Percentiles rank a stretch among this genome's conserved stretches.
Conservation (phyloP, 768 basidiomycete species). For the Lactifluus volemus region DNA sequence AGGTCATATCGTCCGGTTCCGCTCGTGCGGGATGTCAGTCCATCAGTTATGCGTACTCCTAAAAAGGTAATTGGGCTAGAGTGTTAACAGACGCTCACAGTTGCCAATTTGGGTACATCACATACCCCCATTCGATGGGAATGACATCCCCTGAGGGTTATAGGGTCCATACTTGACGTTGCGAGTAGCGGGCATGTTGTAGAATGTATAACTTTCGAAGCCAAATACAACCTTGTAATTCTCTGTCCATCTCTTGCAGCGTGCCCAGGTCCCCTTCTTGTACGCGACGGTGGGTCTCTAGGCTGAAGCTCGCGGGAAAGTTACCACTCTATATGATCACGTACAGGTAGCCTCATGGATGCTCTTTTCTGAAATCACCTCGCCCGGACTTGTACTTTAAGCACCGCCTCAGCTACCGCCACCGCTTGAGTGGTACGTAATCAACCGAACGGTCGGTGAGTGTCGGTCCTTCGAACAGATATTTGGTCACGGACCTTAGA, state of each 20-base stretch:
- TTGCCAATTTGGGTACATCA: neutral
- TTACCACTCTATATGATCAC: neutral
- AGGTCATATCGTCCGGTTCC: conserved; percentile 3
- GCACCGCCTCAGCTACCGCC: neutral
- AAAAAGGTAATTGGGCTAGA: neutral
- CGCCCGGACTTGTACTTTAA: neutral
- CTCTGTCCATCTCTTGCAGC: neutral
- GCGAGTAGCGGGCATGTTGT: conserved; percentile 2
- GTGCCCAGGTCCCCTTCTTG: neutral
- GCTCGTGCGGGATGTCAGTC: neutral
- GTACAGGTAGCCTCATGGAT: neutral
- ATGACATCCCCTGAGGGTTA: neutral
- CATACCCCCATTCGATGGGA: neutral
- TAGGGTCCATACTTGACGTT: neutral
- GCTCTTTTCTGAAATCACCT: neutral
- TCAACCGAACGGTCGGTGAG: neutral
- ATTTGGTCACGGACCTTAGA: neutral
- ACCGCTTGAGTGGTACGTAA: neutral
- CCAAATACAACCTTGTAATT: neutral
- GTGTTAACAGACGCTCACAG: conserved; percentile 4
- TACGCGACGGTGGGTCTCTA: neutral
- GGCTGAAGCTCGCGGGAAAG: neutral
- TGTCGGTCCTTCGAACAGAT: neutral
- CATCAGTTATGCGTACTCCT: neutral
- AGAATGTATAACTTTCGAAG: neutral